A percentile compares a stretch with the other conserved stretches of the same genome.
phyloP scores from a whole-genome alignment of 164 flowering plant species.

The Stephania cephalantha region DNA sequence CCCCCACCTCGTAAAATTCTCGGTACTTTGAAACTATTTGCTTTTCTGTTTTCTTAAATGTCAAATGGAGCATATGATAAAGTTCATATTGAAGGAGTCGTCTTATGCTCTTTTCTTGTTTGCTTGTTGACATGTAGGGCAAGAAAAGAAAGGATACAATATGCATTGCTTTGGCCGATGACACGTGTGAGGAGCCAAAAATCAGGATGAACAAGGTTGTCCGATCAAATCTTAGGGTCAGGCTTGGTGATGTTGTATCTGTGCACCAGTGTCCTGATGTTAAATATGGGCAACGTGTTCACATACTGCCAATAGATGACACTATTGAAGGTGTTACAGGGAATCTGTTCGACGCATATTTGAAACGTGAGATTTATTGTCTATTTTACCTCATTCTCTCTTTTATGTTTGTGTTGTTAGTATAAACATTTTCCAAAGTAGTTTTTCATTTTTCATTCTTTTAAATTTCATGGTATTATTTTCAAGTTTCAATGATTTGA shows the following conservation, averaged over 20 bases:
- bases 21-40: not conserved
- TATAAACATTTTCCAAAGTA: not conserved
- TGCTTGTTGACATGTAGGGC: constrained; percentile 13
- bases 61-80: not conserved
- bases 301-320: constrained; percentile 28
- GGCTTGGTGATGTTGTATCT: constrained; percentile 28
- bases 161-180: constrained; percentile 24
- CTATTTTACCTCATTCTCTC: not conserved
- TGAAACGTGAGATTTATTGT: constrained; percentile 20
- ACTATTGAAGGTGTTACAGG: constrained; percentile 28
- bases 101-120: not conserved
- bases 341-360: constrained; percentile 21
- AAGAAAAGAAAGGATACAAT: constrained; percentile 30
- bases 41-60: not conserved
- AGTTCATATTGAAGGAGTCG: not conserved
- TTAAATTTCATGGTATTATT: too few relatives aligned
- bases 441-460: not conserved
- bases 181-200: constrained; percentile 25
- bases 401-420: not conserved
- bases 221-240: constrained; percentile 26
- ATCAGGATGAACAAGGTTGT: constrained; percentile 32
- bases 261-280: constrained; percentile 31
- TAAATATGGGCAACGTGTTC: constrained; percentile 28
- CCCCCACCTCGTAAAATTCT: not conserved
- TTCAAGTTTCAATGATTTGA: not conserved